These are phyloP conservation scores for Phylloporus sp. DNA, from an alignment of 768 basidiomycete genomes.

Conservation along the genomic window DNA sequence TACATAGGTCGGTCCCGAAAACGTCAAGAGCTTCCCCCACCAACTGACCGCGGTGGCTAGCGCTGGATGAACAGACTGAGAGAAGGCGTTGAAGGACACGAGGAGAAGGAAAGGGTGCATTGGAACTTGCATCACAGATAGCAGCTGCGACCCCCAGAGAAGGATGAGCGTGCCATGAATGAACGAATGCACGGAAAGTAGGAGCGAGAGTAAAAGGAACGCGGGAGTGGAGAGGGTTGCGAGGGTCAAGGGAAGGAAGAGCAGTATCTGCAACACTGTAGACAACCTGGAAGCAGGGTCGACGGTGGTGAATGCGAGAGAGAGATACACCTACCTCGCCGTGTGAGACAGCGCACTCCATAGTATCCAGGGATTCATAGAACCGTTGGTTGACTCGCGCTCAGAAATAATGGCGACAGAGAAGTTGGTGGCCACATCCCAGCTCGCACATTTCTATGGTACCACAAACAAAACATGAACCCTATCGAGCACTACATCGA, in stretches of 20 bases:
- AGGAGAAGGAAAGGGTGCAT: constrained; percentile 85
- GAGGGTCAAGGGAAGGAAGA: constrained; percentile 81
- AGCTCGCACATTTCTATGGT: not conserved
- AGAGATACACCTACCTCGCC: constrained; percentile 44
- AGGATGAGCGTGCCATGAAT: constrained; percentile 78
- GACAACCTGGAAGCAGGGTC: constrained; percentile 48
- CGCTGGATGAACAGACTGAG: constrained; percentile 56
- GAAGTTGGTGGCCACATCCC: not conserved
- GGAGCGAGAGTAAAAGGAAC: constrained; percentile 76
- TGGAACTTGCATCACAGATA: constrained; percentile 79
- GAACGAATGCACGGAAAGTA: constrained; percentile 71
- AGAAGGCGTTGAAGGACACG: constrained; percentile 82
- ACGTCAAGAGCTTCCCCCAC: constrained; percentile 71
- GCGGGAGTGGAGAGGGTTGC: constrained; percentile 77
- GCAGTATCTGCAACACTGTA: constrained; percentile 74
- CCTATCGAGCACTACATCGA: constrained; percentile 5
- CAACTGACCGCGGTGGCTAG: constrained; percentile 54
- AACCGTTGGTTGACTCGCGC: constrained; percentile 2
- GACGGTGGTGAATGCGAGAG: not conserved
- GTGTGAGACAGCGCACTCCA: constrained; percentile 64
- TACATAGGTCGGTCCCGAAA: constrained; percentile 76
- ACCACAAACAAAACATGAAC: not conserved
- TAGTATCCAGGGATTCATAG: constrained; percentile 57
- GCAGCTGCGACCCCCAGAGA: constrained; percentile 64
- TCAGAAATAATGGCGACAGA: not conserved